These are phyloP conservation scores for Solanum corneliomulleri DNA, from an alignment of 257 asterid species.

Conservation along the genomic window DNA sequence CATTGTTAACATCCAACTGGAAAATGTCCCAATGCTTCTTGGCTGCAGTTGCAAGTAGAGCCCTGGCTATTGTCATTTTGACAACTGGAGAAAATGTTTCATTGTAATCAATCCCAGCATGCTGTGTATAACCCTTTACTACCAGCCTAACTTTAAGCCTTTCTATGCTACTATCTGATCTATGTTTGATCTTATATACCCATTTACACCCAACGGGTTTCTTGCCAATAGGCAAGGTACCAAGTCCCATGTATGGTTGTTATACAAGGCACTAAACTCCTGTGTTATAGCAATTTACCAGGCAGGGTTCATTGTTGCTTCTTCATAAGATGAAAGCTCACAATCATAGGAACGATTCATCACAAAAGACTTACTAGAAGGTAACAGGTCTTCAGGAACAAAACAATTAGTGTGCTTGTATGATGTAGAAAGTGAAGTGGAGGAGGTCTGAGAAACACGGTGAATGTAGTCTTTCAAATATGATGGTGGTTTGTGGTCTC, in stretches of 20 bases:
- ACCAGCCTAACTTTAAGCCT: neutral
- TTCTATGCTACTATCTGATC: neutral
- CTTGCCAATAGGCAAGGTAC: neutral
- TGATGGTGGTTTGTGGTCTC: too few species aligned
- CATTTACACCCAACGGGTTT: neutral
- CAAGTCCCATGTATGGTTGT: neutral
- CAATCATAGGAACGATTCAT: neutral
- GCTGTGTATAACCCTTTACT: neutral
- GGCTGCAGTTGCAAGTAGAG: neutral
- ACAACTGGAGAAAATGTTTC: neutral
- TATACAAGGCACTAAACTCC: neutral
- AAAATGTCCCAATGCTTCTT: neutral
- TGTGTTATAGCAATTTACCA: neutral
- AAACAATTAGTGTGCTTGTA: too few species aligned
- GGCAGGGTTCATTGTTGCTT: neutral
- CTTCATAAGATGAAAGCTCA: neutral
- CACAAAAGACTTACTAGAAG: neutral
- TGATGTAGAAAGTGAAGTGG: too few species aligned
- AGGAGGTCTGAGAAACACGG: too few species aligned
- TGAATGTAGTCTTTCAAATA: too few species aligned
- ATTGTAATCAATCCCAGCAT: neutral
- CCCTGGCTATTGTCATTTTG: neutral
- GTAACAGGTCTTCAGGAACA: neutral
- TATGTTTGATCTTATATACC: neutral
- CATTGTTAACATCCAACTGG: neutral